Evolutionary conservation across 768 basidiomycete species (phyloP).

Genomic region (Rhizopogon vulgaris): DNA sequence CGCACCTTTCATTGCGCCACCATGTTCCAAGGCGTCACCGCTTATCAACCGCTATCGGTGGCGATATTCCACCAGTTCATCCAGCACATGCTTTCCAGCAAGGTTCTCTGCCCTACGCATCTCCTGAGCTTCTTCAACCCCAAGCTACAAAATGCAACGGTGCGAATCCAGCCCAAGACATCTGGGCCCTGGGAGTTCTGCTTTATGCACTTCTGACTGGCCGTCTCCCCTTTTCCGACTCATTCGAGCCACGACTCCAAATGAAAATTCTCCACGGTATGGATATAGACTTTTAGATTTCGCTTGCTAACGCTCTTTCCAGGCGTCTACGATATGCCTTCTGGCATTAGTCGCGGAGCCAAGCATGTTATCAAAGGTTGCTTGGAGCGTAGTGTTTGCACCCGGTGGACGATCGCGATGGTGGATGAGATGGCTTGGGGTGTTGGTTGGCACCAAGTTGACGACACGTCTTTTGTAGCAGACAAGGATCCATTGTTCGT

Average conservation of each 20-base stretch:
- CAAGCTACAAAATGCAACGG: slow-evolving; percentile 29
- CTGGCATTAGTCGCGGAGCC: slow-evolving; percentile 51
- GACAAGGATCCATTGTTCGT: slow-evolving; percentile 22
- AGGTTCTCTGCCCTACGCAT: slow-evolving; percentile 86
- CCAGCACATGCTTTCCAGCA: slow-evolving; percentile 48
- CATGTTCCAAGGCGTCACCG: slow-evolving; percentile 43
- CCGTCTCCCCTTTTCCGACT: slow-evolving; percentile 79
- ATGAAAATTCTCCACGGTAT: slow-evolving; percentile 87
- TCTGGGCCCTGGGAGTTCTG: slow-evolving; percentile 93
- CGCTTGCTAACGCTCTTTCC: slow-evolving; percentile 7
- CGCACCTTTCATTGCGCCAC: slow-evolving; percentile 23
- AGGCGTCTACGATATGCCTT: slow-evolving; percentile 62
- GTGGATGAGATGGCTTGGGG: slow-evolving; percentile 80
- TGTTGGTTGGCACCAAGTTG: slow-evolving; percentile 54
- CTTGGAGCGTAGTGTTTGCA: slow-evolving; percentile 52
- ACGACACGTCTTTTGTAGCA: slow-evolving; percentile 25
- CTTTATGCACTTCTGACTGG: slow-evolving; percentile 83
- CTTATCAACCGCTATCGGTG: slow-evolving; percentile 36
- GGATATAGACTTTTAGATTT: slow-evolving; percentile 19
- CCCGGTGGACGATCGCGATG: slow-evolving; percentile 76
- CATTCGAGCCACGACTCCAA: slow-evolving; percentile 86
- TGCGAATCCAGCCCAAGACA: slow-evolving; percentile 72
- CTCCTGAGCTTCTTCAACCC: slow-evolving; percentile 79
- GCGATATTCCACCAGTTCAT: slow-evolving; percentile 22
- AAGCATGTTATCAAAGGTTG: slow-evolving; percentile 75